These are phyloP conservation scores for Beauveria bassiana DNA, from an alignment of 2,329 filamentous ascomycete species.

Conservation along the genomic window DNA sequence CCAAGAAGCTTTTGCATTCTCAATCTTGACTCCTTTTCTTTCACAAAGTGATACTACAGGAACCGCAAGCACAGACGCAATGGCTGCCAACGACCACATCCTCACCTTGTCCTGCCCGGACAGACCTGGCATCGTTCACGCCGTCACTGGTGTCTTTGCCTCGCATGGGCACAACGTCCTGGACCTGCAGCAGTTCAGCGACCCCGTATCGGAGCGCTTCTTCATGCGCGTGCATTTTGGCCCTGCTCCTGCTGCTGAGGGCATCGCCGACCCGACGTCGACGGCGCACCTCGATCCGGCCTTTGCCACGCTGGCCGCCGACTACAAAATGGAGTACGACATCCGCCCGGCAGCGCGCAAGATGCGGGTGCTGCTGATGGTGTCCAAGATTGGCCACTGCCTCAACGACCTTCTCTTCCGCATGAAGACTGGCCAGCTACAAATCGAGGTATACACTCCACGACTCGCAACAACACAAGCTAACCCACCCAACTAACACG, in stretches of 20 bases:
- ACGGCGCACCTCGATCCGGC: constrained; percentile 45
- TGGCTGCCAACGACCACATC: constrained; percentile 51
- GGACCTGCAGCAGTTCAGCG: constrained; percentile 78
- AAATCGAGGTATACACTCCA: constrained; percentile 44
- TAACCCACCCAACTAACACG: neutral
- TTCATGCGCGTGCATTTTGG: constrained; percentile 87
- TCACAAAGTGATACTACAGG: constrained; percentile 1
- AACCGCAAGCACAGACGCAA: constrained; percentile 17
- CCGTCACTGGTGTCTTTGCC: constrained; percentile 71
- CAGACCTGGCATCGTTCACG: constrained; percentile 77
- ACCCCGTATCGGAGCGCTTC: constrained; percentile 65
- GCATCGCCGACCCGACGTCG: constrained; percentile 19
- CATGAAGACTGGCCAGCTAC: constrained; percentile 64
- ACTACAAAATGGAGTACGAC: constrained; percentile 64
- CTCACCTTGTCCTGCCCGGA: constrained; percentile 79
- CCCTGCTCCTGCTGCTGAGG: constrained; percentile 37
- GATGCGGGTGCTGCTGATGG: constrained; percentile 76
- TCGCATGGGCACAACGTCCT: constrained; percentile 70
- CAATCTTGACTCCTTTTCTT: neutral
- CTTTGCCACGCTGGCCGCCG: constrained; percentile 53
- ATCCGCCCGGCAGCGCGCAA: constrained; percentile 62
- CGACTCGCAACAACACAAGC: neutral
- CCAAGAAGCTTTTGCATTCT: constrained; percentile 10
- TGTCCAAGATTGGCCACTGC: constrained; percentile 82
- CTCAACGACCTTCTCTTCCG: constrained; percentile 79